Evolutionary conservation across 257 asterid species (phyloP).

Genomic region (Gentiana dahurica): DNA sequence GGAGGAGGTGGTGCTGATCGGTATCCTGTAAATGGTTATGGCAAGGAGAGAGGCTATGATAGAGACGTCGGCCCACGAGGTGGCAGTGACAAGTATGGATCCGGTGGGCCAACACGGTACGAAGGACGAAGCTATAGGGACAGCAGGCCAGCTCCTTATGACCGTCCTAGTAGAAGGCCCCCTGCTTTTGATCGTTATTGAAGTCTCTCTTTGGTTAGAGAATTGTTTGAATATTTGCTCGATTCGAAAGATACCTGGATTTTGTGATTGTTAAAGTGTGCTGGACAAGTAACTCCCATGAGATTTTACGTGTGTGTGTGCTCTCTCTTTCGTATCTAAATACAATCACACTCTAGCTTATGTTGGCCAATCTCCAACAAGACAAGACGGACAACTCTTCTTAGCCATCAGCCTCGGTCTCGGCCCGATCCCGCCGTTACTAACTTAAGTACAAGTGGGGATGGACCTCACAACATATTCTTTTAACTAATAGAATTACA

Average conservation of each 20-base stretch:
- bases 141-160: constrained; percentile 66
- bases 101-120: constrained; percentile 52
- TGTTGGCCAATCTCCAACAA: too few species aligned
- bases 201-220: constrained; percentile 6
- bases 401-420: too few species aligned
- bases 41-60: constrained; percentile 52
- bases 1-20: constrained; percentile 44
- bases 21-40: constrained; percentile 51
- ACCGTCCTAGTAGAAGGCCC: constrained; percentile 69
- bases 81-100: constrained; percentile 41
- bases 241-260: constrained; percentile 7
- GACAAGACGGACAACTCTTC: too few species aligned
- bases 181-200: constrained; percentile 68
- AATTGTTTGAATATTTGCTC: not conserved
- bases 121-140: constrained; percentile 68
- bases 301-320: not conserved
- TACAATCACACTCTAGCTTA: too few species aligned
- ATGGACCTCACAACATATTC: too few species aligned
- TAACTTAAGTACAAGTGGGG: too few species aligned
- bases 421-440: too few species aligned
- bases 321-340: too few species aligned
- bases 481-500: too few species aligned
- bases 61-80: constrained; percentile 59
- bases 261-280: constrained; percentile 3
- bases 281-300: not conserved